A percentile compares a stretch with the other conserved stretches of the same genome.
Conservation (phyloP, 1,284 basidiomycete genomes). For the Tilletia caries region DNA sequence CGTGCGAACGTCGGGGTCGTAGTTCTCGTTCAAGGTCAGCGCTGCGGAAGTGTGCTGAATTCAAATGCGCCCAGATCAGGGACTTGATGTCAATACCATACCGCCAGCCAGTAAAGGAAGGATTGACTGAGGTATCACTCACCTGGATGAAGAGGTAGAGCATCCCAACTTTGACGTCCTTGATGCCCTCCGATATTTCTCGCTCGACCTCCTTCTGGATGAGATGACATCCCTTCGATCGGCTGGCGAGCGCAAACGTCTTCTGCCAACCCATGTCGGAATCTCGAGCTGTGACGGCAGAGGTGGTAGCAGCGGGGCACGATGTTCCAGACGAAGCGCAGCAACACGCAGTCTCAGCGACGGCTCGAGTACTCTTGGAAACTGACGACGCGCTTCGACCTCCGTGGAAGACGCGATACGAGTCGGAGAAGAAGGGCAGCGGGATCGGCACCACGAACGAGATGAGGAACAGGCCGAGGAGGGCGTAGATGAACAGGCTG, state of each 20-base stretch:
- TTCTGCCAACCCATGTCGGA: slow-evolving; percentile 83
- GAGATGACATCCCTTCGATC: slow-evolving; percentile 68
- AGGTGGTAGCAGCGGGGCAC: neutral
- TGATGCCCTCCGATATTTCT: slow-evolving; percentile 71
- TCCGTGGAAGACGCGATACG: slow-evolving; percentile 7
- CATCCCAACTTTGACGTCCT: slow-evolving; percentile 54
- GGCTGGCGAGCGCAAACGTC: slow-evolving; percentile 64
- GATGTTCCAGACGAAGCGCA: neutral
- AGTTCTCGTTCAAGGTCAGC: slow-evolving; percentile 82
- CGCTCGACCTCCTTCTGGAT: slow-evolving; percentile 73
- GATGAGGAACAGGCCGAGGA: slow-evolving; percentile 22
- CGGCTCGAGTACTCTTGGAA: too few relatives aligned
- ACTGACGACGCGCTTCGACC: neutral
- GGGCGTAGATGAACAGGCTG: slow-evolving; percentile 23
- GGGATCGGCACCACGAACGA: slow-evolving; percentile 35
- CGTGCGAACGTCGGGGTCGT: slow-evolving; percentile 63
- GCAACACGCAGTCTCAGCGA: too few relatives aligned
- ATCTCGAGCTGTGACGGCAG: neutral
- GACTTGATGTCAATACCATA: too few relatives aligned
- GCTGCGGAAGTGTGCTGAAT: slow-evolving; percentile 83
- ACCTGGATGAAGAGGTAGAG: slow-evolving; percentile 11
- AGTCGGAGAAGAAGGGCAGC: neutral
- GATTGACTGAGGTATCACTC: neutral
- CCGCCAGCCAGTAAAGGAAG: too few relatives aligned
- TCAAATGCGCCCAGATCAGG: too few relatives aligned